Percentiles rank a stretch among this genome's conserved stretches.
These are phyloP conservation scores for Chenopodium suecicum DNA, from an alignment of 148 eudicot species.

Conservation along the genomic window DNA sequence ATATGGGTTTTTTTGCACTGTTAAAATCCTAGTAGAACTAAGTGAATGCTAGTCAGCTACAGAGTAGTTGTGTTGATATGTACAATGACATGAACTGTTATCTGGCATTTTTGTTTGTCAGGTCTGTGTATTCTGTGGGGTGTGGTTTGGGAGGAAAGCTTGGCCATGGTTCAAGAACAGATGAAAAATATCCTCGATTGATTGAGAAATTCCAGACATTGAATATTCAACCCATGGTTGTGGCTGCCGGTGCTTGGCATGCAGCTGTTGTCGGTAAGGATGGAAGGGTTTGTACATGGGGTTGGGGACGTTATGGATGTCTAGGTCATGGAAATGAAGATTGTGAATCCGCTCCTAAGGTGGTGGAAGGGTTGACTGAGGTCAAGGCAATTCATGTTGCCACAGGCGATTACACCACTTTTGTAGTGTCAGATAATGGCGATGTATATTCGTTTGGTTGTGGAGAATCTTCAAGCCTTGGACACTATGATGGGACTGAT, in stretches of 20 bases:
- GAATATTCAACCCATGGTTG: conserved; percentile 71
- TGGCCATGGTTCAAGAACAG: conserved; percentile 73
- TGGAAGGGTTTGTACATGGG: conserved; percentile 99
- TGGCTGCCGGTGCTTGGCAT: conserved; percentile 98
- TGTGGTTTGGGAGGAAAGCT: conserved; percentile 98
- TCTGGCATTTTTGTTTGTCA: conserved; percentile 18
- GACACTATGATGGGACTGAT: conserved; percentile 59
- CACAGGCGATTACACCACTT: conserved; percentile 90
- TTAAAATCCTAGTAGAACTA: neutral
- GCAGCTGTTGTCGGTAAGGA: conserved; percentile 90
- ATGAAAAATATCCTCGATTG: conserved; percentile 76
- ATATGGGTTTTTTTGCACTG: neutral
- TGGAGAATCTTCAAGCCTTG: conserved; percentile 93
- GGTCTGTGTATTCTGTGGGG: conserved; percentile 97
- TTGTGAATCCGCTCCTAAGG: conserved; percentile 81
- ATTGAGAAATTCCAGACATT: conserved; percentile 66
- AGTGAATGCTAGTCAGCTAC: neutral
- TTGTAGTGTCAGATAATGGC: conserved; percentile 75
- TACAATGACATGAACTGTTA: neutral
- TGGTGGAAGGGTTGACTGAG: conserved; percentile 60
- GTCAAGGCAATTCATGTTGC: conserved; percentile 93
- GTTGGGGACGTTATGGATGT: conserved; percentile 96
- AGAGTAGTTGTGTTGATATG: neutral
- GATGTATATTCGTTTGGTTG: conserved; percentile 88
- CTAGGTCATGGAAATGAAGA: conserved; percentile 93